Evolutionary conservation across 163 green algal genomes (phyloP).

Genomic region (Prototheca wickerhamii): DNA sequence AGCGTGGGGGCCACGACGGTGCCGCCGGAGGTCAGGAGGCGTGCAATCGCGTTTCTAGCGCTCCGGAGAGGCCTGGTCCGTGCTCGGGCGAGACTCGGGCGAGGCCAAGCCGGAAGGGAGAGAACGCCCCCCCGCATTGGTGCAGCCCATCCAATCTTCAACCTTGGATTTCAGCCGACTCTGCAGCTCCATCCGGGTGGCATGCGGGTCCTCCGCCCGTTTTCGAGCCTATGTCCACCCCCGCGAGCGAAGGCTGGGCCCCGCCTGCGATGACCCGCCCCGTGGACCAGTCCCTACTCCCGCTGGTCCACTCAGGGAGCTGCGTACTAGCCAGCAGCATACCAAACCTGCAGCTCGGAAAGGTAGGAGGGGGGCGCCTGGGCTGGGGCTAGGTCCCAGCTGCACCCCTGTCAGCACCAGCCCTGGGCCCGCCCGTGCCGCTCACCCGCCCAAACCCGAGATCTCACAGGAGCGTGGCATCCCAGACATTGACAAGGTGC

Average conservation of each 20-base stretch:
- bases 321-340: conserved; percentile 1
- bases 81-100: no score
- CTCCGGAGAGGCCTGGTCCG: no score
- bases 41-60: no score
- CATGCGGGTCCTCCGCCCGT: no score
- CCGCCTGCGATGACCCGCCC: not conserved
- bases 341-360: not conserved
- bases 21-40: no score
- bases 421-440: not conserved
- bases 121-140: no score
- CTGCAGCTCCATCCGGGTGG: no score
- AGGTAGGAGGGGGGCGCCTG: not conserved
- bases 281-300: not conserved
- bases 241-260: not conserved
- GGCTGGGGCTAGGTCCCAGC: not conserved
- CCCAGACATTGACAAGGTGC: not conserved
- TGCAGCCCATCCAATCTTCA: no score
- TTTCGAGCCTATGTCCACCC: no score
- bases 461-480: not conserved
- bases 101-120: no score
- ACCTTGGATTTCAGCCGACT: no score
- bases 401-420: not conserved
- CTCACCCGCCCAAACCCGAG: not conserved
- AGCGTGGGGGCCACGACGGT: no score
- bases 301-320: not conserved